Conservation (phyloP, 176 grass and related monocot genomes). For the Aegilops sharonensis region DNA sequence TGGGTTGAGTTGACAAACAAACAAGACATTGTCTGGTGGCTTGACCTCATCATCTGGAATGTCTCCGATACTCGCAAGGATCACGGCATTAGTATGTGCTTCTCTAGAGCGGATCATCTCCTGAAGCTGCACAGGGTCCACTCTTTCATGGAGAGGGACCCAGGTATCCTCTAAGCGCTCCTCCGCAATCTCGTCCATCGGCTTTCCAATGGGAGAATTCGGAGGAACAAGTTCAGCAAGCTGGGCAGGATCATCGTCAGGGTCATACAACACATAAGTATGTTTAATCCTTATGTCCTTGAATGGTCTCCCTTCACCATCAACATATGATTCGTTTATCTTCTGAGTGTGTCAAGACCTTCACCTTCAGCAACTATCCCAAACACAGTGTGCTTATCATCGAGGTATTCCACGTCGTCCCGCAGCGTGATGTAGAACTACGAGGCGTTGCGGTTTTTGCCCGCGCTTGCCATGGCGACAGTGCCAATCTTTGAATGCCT, state of each 20-base stretch:
- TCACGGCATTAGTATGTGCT: constrained; percentile 79
- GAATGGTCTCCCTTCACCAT: constrained; percentile 76
- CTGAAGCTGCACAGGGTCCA: constrained; percentile 60
- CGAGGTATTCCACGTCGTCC: constrained; percentile 74
- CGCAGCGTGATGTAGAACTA: constrained; percentile 92
- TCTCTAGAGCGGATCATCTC: constrained; percentile 68
- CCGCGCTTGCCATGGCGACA: constrained; percentile 79
- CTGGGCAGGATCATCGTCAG: constrained; percentile 78
- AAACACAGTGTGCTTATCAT: constrained; percentile 80
- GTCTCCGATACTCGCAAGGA: constrained; percentile 76
- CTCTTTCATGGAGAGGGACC: constrained; percentile 66
- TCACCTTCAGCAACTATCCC: constrained; percentile 75
- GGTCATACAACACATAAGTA: constrained; percentile 81
- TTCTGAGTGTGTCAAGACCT: constrained; percentile 65
- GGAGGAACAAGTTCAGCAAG: constrained; percentile 68
- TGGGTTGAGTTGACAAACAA: constrained; percentile 91
- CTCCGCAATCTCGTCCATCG: constrained; percentile 68
- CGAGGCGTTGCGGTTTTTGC: constrained; percentile 81
- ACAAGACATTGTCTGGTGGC: constrained; percentile 86
- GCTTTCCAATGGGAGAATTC: constrained; percentile 77
- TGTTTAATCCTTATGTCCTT: constrained; percentile 98
- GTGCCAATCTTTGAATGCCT: constrained; percentile 77
- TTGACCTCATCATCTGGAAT: constrained; percentile 84
- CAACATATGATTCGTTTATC: constrained; percentile 89
- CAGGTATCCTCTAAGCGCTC: constrained; percentile 85